Evolutionary conservation across 805 yeast species (phyloP).

Genomic region (Wickerhamiella domercqiae): DNA sequence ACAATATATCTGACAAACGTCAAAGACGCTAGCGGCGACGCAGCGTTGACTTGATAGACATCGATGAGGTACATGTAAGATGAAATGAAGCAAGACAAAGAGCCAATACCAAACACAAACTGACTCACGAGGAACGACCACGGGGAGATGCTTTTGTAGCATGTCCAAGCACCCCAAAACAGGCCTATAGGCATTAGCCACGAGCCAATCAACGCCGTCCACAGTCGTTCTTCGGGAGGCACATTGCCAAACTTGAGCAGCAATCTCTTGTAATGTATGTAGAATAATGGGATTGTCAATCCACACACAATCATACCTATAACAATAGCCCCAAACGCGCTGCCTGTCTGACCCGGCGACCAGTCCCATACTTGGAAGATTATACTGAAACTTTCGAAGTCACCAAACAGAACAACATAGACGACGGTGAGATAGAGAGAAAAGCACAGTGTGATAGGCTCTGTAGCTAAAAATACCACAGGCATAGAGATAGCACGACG

Average conservation of each 20-base stretch:
- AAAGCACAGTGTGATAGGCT: slow-evolving; percentile 42
- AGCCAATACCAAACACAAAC: slow-evolving; percentile 9
- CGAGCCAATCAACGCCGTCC: slow-evolving; percentile 4
- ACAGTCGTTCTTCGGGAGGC: slow-evolving; percentile 7
- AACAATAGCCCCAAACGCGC: slow-evolving; percentile 8
- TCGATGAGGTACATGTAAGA: slow-evolving; percentile 10
- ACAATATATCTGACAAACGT: slow-evolving; percentile 8
- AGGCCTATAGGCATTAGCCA: slow-evolving; percentile 10
- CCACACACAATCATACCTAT: slow-evolving; percentile 6
- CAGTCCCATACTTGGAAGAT: slow-evolving; percentile 6
- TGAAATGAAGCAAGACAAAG: slow-evolving; percentile 8
- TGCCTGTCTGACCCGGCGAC: slow-evolving; percentile 10
- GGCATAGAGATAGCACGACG: slow-evolving; percentile 37
- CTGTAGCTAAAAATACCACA: slow-evolving; percentile 30
- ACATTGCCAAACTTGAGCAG: background rate
- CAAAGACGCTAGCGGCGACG: slow-evolving; percentile 11
- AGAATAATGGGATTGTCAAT: slow-evolving; percentile 1
- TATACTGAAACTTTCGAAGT: slow-evolving; percentile 42
- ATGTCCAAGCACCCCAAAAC: slow-evolving; percentile 13
- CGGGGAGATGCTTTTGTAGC: slow-evolving; percentile 9
- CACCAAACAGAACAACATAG: slow-evolving; percentile 58
- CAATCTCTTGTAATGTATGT: slow-evolving; percentile 1
- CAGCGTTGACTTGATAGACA: slow-evolving; percentile 9
- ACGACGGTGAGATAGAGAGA: slow-evolving; percentile 59
- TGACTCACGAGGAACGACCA: slow-evolving; percentile 10